phyloP scores from a whole-genome alignment of 352 stramenopile genomes.

The Phytophthora capsici region DNA sequence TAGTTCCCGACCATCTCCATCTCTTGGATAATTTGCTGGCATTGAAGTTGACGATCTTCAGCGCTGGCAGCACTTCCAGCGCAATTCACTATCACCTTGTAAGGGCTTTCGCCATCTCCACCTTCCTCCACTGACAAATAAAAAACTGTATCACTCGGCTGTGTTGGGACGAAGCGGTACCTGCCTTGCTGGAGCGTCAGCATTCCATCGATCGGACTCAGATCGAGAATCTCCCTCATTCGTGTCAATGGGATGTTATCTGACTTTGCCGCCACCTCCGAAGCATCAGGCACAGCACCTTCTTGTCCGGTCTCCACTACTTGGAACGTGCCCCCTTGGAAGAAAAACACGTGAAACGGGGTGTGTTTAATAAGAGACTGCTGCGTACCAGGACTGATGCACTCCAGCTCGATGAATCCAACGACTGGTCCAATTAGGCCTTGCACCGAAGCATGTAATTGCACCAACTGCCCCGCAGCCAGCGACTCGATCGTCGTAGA shows the following conservation, averaged over 20 bases:
- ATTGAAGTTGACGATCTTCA: slow-evolving; percentile 26
- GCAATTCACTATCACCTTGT: slow-evolving; percentile 34
- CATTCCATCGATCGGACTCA: slow-evolving; percentile 68
- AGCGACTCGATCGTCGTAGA: slow-evolving; percentile 35
- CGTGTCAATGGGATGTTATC: slow-evolving; percentile 37
- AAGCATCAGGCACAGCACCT: slow-evolving; percentile 1
- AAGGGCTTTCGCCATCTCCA: slow-evolving; percentile 1
- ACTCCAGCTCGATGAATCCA: slow-evolving; percentile 44
- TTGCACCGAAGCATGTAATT: slow-evolving; percentile 40
- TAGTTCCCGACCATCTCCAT: slow-evolving; percentile 27
- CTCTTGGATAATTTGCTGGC: slow-evolving; percentile 44
- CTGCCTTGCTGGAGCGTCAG: slow-evolving; percentile 48
- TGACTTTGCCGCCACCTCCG: slow-evolving; percentile 30
- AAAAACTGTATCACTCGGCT: slow-evolving; percentile 11
- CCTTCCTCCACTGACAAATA: slow-evolving; percentile 43
- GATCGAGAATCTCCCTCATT: slow-evolving; percentile 54
- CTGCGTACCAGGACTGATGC: slow-evolving; percentile 69
- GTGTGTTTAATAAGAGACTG: slow-evolving; percentile 57
- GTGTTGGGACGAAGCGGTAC: slow-evolving; percentile 45
- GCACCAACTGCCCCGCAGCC: slow-evolving; percentile 23
- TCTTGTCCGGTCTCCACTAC: slow-evolving; percentile 30
- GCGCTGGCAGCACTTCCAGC: slow-evolving; percentile 10
- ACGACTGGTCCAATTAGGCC: slow-evolving; percentile 14
- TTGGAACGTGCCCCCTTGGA: slow-evolving; percentile 48
- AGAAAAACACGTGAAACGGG: slow-evolving; percentile 50